Evolutionary conservation across 495 filamentous ascomycete species (phyloP).

Genomic region (Trichoderma asperelloides): DNA sequence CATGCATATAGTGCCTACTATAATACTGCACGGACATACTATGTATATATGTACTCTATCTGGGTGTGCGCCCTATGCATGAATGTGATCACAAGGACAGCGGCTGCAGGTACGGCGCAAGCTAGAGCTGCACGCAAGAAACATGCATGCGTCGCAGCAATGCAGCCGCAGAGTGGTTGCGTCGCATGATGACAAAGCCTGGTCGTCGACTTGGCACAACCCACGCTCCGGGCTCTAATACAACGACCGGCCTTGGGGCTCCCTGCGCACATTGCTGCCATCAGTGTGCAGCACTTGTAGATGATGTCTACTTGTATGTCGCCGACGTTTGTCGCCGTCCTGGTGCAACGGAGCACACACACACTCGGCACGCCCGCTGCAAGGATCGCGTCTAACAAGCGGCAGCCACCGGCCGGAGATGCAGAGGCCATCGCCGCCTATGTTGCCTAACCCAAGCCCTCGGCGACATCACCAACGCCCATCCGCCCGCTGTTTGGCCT

Average conservation of each 20-base stretch:
- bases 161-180: not conserved
- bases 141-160: not conserved
- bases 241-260: not conserved
- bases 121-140: slow-evolving; percentile 2
- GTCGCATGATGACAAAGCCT: not conserved
- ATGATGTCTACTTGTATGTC: too few species aligned
- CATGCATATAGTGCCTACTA: not conserved
- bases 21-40: not conserved
- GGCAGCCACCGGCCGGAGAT: not conserved
- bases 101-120: slow-evolving; percentile 6
- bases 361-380: not conserved
- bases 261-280: not conserved
- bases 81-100: not conserved
- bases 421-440: not conserved
- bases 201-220: not conserved
- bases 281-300: not conserved
- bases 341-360: not conserved
- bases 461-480: not conserved
- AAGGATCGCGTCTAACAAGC: not conserved
- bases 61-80: not conserved
- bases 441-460: not conserved
- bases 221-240: not conserved
- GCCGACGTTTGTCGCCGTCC: not conserved
- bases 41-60: too few species aligned
- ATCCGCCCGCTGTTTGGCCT: not conserved